phyloP scores from a whole-genome alignment of 2,329 filamentous ascomycete genomes.

The Colletotrichum destructivum region DNA sequence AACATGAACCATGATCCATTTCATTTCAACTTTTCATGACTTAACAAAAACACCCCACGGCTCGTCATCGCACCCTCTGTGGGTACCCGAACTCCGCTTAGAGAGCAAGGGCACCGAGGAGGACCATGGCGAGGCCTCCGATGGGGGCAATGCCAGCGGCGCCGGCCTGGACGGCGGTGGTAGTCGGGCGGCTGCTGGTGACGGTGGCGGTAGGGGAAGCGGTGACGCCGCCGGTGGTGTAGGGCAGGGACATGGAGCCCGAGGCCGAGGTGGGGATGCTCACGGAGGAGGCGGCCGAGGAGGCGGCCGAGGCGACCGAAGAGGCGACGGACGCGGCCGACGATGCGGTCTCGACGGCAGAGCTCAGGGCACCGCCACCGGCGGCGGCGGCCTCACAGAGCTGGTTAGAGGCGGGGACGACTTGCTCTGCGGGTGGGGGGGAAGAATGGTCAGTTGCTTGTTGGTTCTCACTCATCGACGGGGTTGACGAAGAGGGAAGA shows the following conservation, averaged over 20 bases:
- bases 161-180: conserved; percentile 32
- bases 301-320: conserved; percentile 2
- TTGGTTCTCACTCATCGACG: too few relatives aligned
- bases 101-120: conserved; percentile 40
- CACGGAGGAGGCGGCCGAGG: conserved; percentile 23
- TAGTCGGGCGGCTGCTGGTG: conserved; percentile 35
- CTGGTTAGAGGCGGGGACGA: conserved; percentile 55
- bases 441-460: conserved; percentile 10
- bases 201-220: conserved; percentile 21
- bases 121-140: conserved; percentile 40
- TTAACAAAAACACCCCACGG: background rate
- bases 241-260: conserved; percentile 10
- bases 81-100: background rate
- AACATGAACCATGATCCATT: conserved; percentile 21
- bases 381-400: conserved; percentile 50
- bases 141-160: conserved; percentile 37
- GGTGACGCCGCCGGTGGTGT: conserved; percentile 32
- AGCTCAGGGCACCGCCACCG: conserved; percentile 22
- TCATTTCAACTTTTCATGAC: conserved; percentile 4
- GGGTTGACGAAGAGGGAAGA: background rate
- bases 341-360: background rate
- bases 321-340: conserved; percentile 5
- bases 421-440: conserved; percentile 50
- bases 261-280: conserved; percentile 33
- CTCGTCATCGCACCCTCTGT: background rate